Evolutionary conservation across 2,329 filamentous ascomycete genomes (phyloP), one percentile per base, ranked within the genome.

Genomic region (Achaetomium macrosporum): DNA sequence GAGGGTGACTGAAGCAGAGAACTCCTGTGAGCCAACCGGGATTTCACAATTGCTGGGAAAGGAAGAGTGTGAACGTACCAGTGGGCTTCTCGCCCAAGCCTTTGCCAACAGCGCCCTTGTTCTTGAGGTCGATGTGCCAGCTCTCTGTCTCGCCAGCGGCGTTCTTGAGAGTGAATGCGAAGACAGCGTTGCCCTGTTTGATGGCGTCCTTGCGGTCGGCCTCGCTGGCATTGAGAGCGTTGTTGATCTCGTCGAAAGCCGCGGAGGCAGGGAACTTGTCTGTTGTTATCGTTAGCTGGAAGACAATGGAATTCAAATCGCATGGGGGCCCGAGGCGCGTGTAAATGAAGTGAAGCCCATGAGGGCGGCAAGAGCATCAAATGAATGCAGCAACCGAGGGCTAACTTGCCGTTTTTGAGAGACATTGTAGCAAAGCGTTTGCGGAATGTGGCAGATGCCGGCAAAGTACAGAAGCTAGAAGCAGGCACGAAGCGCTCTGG

Each of bases 121-220:
- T 81, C 79, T 96, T 96, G 57, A 99, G 83, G 70, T 99, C 93
- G 63, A 99, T 88, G 76, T 95, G 83, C 93, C 93, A 99, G 73
- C 83, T 87, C 65, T 89, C 84, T 54, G 84, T 84, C 70, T 91
- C 82, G 64, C 89, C 90, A 20, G 78, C 78, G 54, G 76, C 72
- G 79, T 99, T 99, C 80, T 95, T 97, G 61, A 99, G 77, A 50
- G 83, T 90, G 75, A 99, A 97, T 56, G 85, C 85, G 70, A 95
- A 96, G 69, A 97, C 77, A 56, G 87, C 90, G 65, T 86, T 86
- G 67, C 84, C 92, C 68, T 90, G 83, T 74, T 95, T 92, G 71
- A 97, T 85, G 62, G 92, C 91, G 61, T 90, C 85, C 75, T 95
- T 75, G 59, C 68, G 87, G 73, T 90, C 88, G 60, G 81, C 79